These are phyloP conservation scores for Colletotrichum salicis DNA, from an alignment of 2,329 filamentous ascomycete species.

Conservation along the genomic window DNA sequence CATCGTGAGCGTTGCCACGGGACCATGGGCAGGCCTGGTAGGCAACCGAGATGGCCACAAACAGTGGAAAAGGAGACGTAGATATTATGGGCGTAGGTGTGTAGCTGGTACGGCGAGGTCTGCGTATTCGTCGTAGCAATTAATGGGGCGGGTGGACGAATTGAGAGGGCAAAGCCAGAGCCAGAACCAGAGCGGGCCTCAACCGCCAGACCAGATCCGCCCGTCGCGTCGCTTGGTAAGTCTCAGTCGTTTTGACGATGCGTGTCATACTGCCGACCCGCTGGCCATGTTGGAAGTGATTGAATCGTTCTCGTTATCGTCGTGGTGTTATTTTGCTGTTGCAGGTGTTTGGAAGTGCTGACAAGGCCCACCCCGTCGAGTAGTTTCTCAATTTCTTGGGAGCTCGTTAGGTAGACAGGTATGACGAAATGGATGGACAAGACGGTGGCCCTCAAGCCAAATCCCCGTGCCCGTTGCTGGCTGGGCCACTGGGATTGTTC, in stretches of 20 bases:
- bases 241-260: slow-evolving; percentile 17
- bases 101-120: slow-evolving; percentile 23
- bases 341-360: neutral
- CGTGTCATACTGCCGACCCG: slow-evolving; percentile 33
- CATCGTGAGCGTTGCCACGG: slow-evolving; percentile 24
- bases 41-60: slow-evolving; percentile 7
- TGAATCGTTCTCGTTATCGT: neutral
- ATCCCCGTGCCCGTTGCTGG: neutral
- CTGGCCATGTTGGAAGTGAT: slow-evolving; percentile 24
- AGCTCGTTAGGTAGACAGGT: neutral
- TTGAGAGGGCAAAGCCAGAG: slow-evolving; percentile 27
- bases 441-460: neutral
- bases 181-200: slow-evolving; percentile 28
- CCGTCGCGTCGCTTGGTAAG: slow-evolving; percentile 28
- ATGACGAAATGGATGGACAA: slow-evolving; percentile 27
- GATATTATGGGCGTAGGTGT: slow-evolving; percentile 9
- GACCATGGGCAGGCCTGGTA: slow-evolving; percentile 21
- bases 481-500: slow-evolving; percentile 11
- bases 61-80: neutral
- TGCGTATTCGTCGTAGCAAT: slow-evolving; percentile 7
- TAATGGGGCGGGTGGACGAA: slow-evolving; percentile 30
- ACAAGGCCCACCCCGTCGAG: neutral
- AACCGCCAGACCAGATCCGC: slow-evolving; percentile 30
- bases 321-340: neutral
- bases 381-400: neutral